These are phyloP conservation scores for Dactylellina haptotyla DNA, from an alignment of 2,329 filamentous ascomycete species.

Conservation along the genomic window DNA sequence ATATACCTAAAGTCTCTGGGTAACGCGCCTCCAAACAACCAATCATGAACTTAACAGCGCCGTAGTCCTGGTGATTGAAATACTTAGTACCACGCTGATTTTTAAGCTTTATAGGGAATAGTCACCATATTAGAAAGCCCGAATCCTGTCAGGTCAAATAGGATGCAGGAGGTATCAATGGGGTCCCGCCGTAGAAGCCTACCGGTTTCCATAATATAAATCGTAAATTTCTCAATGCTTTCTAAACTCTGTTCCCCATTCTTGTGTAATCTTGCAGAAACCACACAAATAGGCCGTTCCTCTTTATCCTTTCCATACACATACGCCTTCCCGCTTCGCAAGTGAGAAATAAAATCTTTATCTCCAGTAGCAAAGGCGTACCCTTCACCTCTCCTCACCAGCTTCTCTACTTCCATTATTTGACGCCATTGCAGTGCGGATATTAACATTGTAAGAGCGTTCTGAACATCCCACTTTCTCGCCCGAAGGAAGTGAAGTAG, in stretches of 20 bases:
- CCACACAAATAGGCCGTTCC: slow-evolving; percentile 85
- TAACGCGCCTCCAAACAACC: slow-evolving; percentile 99
- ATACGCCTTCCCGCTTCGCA: slow-evolving; percentile 91
- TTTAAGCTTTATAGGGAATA: background rate
- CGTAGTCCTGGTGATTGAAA: slow-evolving; percentile 76
- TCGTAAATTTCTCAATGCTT: slow-evolving; percentile 85
- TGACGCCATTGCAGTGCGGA: slow-evolving; percentile 90
- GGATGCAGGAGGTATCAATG: slow-evolving; percentile 88
- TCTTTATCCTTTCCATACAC: slow-evolving; percentile 85
- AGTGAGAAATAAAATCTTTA: slow-evolving; percentile 79
- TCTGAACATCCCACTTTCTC: slow-evolving; percentile 94
- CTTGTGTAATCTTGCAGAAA: slow-evolving; percentile 82
- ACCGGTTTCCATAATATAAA: slow-evolving; percentile 92
- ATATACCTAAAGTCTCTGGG: slow-evolving; percentile 86
- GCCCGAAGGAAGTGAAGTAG: slow-evolving; percentile 84
- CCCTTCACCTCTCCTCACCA: slow-evolving; percentile 80
- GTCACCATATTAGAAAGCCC: slow-evolving; percentile 91
- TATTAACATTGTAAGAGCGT: slow-evolving; percentile 90
- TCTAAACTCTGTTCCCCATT: slow-evolving; percentile 83
- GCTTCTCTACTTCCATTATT: slow-evolving; percentile 86
- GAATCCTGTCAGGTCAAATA: slow-evolving; percentile 97
- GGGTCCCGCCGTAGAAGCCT: slow-evolving; percentile 80
- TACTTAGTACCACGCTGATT: background rate
- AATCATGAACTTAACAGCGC: slow-evolving; percentile 98
- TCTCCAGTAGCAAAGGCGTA: slow-evolving; percentile 72